A percentile compares a stretch with the other conserved stretches of the same genome.
Conservation (phyloP, 768 basidiomycete species). For the Mycena leptocephala region DNA sequence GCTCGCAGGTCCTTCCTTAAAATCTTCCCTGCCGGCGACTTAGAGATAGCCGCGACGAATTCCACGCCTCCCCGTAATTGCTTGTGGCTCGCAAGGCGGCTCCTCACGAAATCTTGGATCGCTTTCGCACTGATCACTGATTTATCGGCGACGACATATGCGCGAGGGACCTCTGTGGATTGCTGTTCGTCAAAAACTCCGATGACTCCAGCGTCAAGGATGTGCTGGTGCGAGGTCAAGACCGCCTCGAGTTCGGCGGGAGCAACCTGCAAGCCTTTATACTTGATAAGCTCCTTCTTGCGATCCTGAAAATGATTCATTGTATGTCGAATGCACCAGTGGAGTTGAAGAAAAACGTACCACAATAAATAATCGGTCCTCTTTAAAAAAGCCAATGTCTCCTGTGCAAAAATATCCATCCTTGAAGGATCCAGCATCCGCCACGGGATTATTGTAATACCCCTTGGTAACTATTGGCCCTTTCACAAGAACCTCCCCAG, state of each 20-base stretch:
- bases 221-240: constrained; percentile 44
- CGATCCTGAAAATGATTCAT: constrained; percentile 38
- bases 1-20: constrained; percentile 29
- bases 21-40: constrained; percentile 33
- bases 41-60: constrained; percentile 29
- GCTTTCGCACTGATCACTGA: constrained; percentile 5
- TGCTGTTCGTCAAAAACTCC: constrained; percentile 34
- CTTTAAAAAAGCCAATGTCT: constrained; percentile 31
- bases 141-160: constrained; percentile 32
- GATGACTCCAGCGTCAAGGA: constrained; percentile 48
- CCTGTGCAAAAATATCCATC: constrained; percentile 35
- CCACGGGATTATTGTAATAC: constrained; percentile 33
- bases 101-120: constrained; percentile 26
- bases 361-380: neutral
- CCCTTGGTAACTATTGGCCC: constrained; percentile 33
- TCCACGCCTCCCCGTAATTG: constrained; percentile 29
- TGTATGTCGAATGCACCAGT: neutral
- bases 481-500: constrained; percentile 25
- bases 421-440: constrained; percentile 24
- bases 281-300: constrained; percentile 39
- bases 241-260: constrained; percentile 53
- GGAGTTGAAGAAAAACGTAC: too few species aligned
- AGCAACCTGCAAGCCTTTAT: constrained; percentile 43
- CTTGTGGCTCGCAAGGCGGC: constrained; percentile 22
- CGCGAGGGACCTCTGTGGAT: constrained; percentile 35